phyloP scores from a whole-genome alignment of 176 grass and related monocot species.

The Avena insularis region DNA sequence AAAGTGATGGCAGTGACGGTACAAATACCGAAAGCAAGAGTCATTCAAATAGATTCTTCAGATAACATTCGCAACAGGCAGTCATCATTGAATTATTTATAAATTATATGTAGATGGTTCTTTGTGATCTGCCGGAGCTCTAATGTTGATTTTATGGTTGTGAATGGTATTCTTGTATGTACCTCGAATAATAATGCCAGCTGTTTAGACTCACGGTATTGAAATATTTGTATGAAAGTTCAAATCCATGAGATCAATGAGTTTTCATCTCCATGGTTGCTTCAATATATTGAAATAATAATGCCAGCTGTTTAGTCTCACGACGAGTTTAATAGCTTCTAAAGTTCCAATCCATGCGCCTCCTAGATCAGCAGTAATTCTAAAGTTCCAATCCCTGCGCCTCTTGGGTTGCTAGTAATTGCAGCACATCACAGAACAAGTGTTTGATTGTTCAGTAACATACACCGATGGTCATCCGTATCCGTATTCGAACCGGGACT shows the following conservation, averaged over 20 bases:
- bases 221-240: no score
- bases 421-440: conserved; percentile 85
- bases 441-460: neutral
- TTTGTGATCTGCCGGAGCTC: no score
- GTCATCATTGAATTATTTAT: no score
- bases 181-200: no score
- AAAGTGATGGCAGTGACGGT: conserved; percentile 52
- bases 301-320: conserved; percentile 75
- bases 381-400: no score
- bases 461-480: neutral
- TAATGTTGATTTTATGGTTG: no score
- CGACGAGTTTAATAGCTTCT: conserved; percentile 86
- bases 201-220: no score
- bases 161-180: no score
- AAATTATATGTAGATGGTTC: no score
- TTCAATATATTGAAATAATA: conserved; percentile 25
- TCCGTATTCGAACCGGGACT: neutral
- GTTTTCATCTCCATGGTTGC: no score
- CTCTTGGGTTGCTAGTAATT: conserved; percentile 71
- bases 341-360: conserved; percentile 95
- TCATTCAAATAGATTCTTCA: conserved; percentile 61
- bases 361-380: neutral
- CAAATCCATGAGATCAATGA: no score
- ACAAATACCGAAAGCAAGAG: conserved; percentile 57
- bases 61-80: conserved; percentile 50